Conservation (phyloP, 805 yeast genomes). For the Pichia membranifaciens region DNA sequence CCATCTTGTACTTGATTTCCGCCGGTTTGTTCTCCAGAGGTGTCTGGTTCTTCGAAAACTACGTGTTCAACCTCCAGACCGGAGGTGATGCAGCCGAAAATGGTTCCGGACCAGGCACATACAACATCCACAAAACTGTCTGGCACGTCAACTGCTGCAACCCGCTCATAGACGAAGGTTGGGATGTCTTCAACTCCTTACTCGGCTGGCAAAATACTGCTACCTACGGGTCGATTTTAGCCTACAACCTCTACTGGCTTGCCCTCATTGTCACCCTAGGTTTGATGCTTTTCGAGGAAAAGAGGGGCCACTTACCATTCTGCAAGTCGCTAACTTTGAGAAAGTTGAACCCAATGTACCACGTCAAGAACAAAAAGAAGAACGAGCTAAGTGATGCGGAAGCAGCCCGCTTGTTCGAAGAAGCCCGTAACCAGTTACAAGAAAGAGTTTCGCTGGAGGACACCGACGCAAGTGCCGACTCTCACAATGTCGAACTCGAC, state of each 20-base stretch:
- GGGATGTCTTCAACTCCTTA: slow-evolving; percentile 91
- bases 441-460: slow-evolving; percentile 3
- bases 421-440: slow-evolving; percentile 28
- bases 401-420: slow-evolving; percentile 41
- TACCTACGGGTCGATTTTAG: slow-evolving; percentile 78
- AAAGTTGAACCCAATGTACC: slow-evolving; percentile 61
- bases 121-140: slow-evolving; percentile 66
- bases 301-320: slow-evolving; percentile 68
- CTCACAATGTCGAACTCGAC: neutral
- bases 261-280: slow-evolving; percentile 45
- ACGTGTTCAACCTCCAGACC: slow-evolving; percentile 52
- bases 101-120: slow-evolving; percentile 91
- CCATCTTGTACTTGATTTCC: slow-evolving; percentile 76
- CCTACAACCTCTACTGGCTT: slow-evolving; percentile 85
- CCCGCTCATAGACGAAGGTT: slow-evolving; percentile 82
- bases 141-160: slow-evolving; percentile 97
- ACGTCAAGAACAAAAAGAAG: slow-evolving; percentile 58
- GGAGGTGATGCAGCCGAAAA: slow-evolving; percentile 92
- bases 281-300: slow-evolving; percentile 75
- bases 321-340: slow-evolving; percentile 39
- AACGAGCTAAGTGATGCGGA: slow-evolving; percentile 43
- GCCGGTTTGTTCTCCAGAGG: slow-evolving; percentile 90
- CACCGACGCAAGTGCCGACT: too few species aligned
- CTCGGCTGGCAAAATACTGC: slow-evolving; percentile 96
- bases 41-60: slow-evolving; percentile 75